Evolutionary conservation across 208 protist genomes (phyloP).

Genomic region (Acanthamoeba culbertsoni): DNA sequence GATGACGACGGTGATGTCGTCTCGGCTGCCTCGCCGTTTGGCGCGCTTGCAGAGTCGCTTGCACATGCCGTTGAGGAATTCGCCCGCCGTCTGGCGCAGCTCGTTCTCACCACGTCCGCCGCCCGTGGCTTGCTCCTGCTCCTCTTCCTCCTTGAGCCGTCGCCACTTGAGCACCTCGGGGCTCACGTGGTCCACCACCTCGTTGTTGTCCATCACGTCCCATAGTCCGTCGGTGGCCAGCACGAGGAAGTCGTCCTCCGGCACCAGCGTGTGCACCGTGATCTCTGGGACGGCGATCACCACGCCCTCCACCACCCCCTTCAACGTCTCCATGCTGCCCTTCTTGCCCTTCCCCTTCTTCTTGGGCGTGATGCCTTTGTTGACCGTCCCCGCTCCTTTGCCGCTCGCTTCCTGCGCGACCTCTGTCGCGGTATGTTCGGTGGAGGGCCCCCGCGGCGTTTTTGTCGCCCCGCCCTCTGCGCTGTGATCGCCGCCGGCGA

Average conservation of each 20-base stretch:
- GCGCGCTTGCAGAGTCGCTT: constrained; percentile 3
- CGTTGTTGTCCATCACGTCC: constrained; percentile 33
- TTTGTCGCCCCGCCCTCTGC: background rate
- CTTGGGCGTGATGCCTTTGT: no score
- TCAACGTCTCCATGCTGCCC: constrained; percentile 4
- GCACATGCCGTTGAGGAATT: constrained; percentile 33
- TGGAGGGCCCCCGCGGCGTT: background rate
- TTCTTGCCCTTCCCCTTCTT: background rate
- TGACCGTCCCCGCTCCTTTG: background rate
- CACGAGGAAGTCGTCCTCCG: constrained; percentile 6
- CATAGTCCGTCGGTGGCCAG: constrained; percentile 37
- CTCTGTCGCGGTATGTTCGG: background rate
- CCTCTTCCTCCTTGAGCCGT: constrained; percentile 31
- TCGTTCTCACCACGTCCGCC: background rate
- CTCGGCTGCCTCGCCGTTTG: constrained; percentile 26
- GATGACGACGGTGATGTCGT: constrained; percentile 51
- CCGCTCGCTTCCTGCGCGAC: background rate
- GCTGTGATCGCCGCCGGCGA: no score
- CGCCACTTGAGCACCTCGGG: constrained; percentile 25
- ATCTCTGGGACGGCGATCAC: constrained; percentile 50
- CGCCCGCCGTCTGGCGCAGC: background rate
- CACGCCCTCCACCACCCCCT: constrained; percentile 16
- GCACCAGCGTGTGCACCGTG: background rate
- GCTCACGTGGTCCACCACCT: constrained; percentile 10
- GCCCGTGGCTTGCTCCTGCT: background rate